Conservation (phyloP, 1,139 yeast genomes). For the Yarrowia galli region DNA sequence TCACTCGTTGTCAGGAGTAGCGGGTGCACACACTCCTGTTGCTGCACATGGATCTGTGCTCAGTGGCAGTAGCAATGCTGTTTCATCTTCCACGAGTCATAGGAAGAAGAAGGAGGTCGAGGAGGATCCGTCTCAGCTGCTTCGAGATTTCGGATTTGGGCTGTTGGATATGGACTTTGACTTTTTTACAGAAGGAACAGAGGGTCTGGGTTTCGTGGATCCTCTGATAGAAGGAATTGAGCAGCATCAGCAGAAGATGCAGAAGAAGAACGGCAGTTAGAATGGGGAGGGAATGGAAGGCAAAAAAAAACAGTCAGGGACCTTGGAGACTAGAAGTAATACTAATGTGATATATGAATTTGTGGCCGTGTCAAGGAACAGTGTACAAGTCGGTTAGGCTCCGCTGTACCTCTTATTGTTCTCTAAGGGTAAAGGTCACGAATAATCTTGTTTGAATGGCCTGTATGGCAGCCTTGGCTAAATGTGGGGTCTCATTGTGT, state of each 20-base stretch:
- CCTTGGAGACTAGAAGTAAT: slow-evolving; percentile 8
- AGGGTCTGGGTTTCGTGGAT: slow-evolving; percentile 85
- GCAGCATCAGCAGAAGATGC: slow-evolving; percentile 52
- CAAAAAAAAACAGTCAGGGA: slow-evolving; percentile 22
- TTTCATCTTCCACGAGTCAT: background rate
- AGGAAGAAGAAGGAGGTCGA: slow-evolving; percentile 28
- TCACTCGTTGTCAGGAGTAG: slow-evolving; percentile 26
- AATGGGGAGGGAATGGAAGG: slow-evolving; percentile 1
- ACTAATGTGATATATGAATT: slow-evolving; percentile 1
- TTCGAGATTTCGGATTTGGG: slow-evolving; percentile 32
- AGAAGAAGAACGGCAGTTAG: slow-evolving; percentile 41
- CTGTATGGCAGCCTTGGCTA: no score
- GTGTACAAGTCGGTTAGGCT: no score
- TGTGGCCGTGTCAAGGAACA: no score
- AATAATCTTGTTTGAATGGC: no score
- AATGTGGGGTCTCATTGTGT: no score
- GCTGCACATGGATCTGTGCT: background rate
- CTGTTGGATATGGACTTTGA: slow-evolving; percentile 48
- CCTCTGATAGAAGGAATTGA: slow-evolving; percentile 90
- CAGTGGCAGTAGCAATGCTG: background rate
- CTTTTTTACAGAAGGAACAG: slow-evolving; percentile 66
- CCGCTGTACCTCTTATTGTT: no score
- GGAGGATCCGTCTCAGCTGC: slow-evolving; percentile 28
- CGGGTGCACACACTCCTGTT: slow-evolving; percentile 21
- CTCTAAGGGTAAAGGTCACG: no score